Base-by-base conservation (phyloP, 2,329 filamentous ascomycete genomes). In the Neopestalotiopsis rosae region DNA sequence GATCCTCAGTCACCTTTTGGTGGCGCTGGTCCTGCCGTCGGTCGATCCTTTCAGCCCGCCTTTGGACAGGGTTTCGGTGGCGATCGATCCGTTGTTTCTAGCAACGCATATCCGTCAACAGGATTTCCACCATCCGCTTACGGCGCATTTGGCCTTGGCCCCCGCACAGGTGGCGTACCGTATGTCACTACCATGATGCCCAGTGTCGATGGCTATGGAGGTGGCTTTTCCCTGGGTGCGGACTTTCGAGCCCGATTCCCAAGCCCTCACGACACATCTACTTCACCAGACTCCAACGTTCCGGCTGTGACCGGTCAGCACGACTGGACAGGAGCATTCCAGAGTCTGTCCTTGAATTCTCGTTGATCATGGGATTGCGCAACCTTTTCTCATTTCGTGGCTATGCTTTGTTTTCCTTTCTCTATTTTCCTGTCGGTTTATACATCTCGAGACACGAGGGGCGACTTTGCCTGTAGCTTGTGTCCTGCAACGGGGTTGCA, bases 331-430 rank as follows among this genome's bases (percentile, higher is more conserved):
- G 82, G 83, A 66, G 81, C 86, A 5, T 93, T 94, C 77, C 91
- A 94, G 77, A 88, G 91, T 10, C 82, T 94, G 20, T 94, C 92
- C 2, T 86, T 94, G 71, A 92, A 92, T 76, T 88, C 88, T 72
- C 86, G 87, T 70, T 89, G 67, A 74, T 66, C 45, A 20, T 28
- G n/a, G 24, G 14, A 61, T 20, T 30, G 52, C 40, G 4, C 32
- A 24, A 64, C 52, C 4, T 28, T 28, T 28, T 28, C 24, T 28
- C 45, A 20, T 17, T 57, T 57, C 68, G 67, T 34, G 28, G 6
- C 61, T n/a, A 30, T 17, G 28, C 56, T 76, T 69, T 40, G 69
- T 77, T 79, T 74, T 77, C 75, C 75, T 78, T 63, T 73, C 77
- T 77, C 76, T 63, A 77, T 77, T 61, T 62, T 58, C 68, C 67